These are phyloP conservation scores for Fusarium temperatum DNA, from an alignment of 2,329 filamentous ascomycete species.

Conservation along the genomic window DNA sequence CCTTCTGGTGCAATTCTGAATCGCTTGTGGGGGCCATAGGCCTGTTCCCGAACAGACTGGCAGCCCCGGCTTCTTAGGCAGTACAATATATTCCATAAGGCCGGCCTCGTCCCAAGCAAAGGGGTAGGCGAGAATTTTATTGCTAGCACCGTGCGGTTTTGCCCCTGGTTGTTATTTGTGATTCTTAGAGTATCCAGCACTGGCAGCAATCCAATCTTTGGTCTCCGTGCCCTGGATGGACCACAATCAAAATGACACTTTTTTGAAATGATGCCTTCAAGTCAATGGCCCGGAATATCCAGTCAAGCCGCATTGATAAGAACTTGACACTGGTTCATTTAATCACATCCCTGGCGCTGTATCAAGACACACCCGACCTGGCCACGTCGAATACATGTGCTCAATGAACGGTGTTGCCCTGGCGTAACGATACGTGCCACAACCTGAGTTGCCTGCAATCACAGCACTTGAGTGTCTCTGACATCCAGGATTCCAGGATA, in stretches of 20 bases:
- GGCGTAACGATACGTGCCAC: neutral
- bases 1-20: neutral
- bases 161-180: neutral
- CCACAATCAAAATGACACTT: neutral
- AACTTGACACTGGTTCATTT: neutral
- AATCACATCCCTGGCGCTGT: neutral
- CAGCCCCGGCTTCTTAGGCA: neutral
- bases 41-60: constrained; percentile 13
- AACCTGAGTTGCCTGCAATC: neutral
- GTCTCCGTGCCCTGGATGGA: constrained; percentile 4
- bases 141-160: neutral
- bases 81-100: constrained; percentile 27
- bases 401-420: neutral
- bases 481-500: neutral
- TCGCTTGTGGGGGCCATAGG: constrained; percentile 21
- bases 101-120: neutral
- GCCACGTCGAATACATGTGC: neutral
- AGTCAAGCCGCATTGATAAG: constrained; percentile 2
- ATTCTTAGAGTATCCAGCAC: neutral
- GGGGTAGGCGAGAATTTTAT: neutral
- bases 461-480: neutral
- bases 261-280: neutral
- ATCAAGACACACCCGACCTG: neutral
- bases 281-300: neutral
- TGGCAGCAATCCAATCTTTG: neutral